A percentile compares a stretch with the other conserved stretches of the same genome.
phyloP scores from a whole-genome alignment of 805 yeast species.

The Kluyveromyces nonfermentans region DNA sequence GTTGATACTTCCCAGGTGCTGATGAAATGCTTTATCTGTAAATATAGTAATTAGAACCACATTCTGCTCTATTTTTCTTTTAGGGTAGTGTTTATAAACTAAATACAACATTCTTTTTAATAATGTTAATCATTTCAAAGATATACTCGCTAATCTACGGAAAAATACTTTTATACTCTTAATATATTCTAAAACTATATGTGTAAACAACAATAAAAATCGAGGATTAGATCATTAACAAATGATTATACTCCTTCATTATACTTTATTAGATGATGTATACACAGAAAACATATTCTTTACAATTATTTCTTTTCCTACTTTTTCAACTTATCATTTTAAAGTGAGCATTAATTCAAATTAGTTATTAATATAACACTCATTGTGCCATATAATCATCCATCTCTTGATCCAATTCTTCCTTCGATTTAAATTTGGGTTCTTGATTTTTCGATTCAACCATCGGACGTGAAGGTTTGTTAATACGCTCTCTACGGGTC shows the following conservation, averaged over 20 bases:
- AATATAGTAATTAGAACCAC: neutral
- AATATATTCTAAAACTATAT: neutral
- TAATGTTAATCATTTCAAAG: neutral
- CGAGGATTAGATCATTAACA: too few species aligned
- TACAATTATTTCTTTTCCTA: too few species aligned
- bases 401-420: conserved; percentile 2
- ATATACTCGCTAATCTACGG: neutral
- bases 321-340: too few species aligned
- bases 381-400: conserved; percentile 4
- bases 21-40: neutral
- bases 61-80: too few species aligned
- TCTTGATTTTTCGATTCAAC: neutral
- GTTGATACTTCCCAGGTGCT: neutral
- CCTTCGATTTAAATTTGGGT: conserved; percentile 5
- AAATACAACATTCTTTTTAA: neutral
- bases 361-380: neutral
- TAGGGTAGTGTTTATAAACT: neutral
- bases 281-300: neutral
- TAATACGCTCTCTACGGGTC: conserved; percentile 6
- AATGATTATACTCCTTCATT: too few species aligned
- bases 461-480: neutral
- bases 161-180: neutral
- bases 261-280: too few species aligned
- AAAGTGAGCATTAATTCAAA: too few species aligned
- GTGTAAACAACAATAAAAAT: too few species aligned